Evolutionary conservation across 495 filamentous ascomycete genomes (phyloP).

Genomic region (Pseudoneurospora amorphoporcata): DNA sequence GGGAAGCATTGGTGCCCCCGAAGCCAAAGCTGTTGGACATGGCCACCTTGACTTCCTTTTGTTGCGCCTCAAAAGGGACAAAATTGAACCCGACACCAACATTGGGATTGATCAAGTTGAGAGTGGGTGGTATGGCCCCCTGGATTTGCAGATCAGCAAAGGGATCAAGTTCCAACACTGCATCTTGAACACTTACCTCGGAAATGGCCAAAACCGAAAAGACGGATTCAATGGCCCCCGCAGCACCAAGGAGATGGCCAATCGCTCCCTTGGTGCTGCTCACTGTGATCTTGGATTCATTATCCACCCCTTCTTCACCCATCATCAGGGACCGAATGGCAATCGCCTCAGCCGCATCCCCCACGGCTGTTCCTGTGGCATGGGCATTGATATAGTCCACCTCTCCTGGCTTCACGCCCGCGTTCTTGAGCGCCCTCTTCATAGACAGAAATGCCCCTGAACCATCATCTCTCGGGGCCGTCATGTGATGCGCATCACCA

Average conservation of each 20-base stretch:
- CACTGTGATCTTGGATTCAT: conserved; percentile 61
- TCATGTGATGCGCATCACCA: conserved; percentile 86
- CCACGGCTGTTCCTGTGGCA: conserved; percentile 75
- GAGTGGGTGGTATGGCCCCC: conserved; percentile 75
- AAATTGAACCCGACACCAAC: conserved; percentile 81
- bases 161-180: background rate
- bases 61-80: conserved; percentile 59
- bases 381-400: conserved; percentile 96
- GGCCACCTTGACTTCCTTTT: conserved; percentile 59
- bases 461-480: conserved; percentile 73
- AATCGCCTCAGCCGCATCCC: conserved; percentile 77
- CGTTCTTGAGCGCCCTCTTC: conserved; percentile 70
- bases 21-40: conserved; percentile 97
- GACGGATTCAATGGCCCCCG: conserved; percentile 79
- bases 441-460: conserved; percentile 74
- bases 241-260: conserved; percentile 84
- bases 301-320: conserved; percentile 53
- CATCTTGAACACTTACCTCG: conserved; percentile 45
- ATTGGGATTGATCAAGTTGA: conserved; percentile 64
- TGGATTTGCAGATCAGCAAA: conserved; percentile 27
- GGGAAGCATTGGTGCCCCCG: conserved; percentile 86
- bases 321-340: conserved; percentile 75
- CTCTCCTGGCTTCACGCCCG: conserved; percentile 50
- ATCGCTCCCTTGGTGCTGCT: conserved; percentile 92
- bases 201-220: conserved; percentile 71